Evolutionary conservation across 2,329 filamentous ascomycete genomes (phyloP).

Genomic region (Trichophyton rubrum): DNA sequence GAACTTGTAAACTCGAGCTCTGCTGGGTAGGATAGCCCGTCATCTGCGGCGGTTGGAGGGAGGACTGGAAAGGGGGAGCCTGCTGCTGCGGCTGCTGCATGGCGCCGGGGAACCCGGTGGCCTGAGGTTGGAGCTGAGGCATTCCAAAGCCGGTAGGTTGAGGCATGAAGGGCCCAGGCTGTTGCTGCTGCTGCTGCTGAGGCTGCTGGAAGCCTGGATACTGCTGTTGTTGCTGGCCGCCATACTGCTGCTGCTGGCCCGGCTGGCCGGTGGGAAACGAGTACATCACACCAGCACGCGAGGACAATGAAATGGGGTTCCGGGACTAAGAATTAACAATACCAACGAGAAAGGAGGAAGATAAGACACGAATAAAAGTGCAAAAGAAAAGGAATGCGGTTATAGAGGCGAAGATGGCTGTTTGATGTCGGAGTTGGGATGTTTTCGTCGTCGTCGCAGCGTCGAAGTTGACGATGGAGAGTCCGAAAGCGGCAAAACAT

Average conservation of each 20-base stretch:
- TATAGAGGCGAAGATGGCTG: too few species aligned
- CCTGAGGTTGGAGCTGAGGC: slow-evolving; percentile 35
- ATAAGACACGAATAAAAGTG: neutral
- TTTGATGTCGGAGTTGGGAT: too few species aligned
- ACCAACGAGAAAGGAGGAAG: neutral
- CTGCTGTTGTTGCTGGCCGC: slow-evolving; percentile 40
- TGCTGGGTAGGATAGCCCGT: slow-evolving; percentile 42
- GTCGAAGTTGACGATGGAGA: neutral
- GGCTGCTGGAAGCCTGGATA: slow-evolving; percentile 29
- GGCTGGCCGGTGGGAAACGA: slow-evolving; percentile 4
- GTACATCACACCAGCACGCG: neutral
- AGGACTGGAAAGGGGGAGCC: slow-evolving; percentile 23
- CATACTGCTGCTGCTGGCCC: slow-evolving; percentile 4
- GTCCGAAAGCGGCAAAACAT: neutral
- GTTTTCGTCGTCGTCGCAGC: neutral
- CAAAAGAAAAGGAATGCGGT: neutral
- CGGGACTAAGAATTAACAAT: neutral
- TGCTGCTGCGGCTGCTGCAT: slow-evolving; percentile 19
- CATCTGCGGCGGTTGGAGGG: slow-evolving; percentile 26
- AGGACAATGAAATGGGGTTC: neutral
- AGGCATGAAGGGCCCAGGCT: slow-evolving; percentile 44
- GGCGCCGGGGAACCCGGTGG: slow-evolving; percentile 37
- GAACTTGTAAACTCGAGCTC: slow-evolving; percentile 31
- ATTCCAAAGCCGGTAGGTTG: slow-evolving; percentile 56
- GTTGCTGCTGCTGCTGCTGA: slow-evolving; percentile 42